These are phyloP conservation scores for Oryza brachyantha DNA, from an alignment of 176 grass and related monocot genomes.

Conservation along the genomic window DNA sequence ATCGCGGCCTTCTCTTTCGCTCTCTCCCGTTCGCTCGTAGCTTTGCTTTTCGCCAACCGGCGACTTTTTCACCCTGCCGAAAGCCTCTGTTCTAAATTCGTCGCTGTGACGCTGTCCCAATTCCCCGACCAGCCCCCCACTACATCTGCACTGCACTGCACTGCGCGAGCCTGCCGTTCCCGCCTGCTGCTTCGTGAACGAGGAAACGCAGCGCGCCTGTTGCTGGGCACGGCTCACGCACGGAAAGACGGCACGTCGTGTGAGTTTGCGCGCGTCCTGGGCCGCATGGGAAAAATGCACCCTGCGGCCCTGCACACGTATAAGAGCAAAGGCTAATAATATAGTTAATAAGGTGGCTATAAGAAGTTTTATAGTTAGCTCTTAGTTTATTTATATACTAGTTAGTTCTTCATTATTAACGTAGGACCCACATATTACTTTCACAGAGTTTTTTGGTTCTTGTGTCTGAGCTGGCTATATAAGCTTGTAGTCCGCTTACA, in stretches of 20 bases:
- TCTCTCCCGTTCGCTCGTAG: neutral
- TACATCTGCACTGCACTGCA: too few species aligned
- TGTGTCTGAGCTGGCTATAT: too few species aligned
- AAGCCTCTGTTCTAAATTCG: neutral
- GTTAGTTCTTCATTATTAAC: too few species aligned
- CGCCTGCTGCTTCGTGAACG: neutral
- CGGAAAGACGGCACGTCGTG: constrained; percentile 7
- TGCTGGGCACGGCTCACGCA: constrained; percentile 1
- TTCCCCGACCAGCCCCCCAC: constrained; percentile 27
- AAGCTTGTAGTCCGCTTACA: too few species aligned
- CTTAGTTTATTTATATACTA: too few species aligned
- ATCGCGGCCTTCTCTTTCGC: neutral
- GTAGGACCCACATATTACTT: too few species aligned
- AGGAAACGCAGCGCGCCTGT: neutral
- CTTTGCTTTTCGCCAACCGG: neutral
- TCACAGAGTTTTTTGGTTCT: too few species aligned
- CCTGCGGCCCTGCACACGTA: neutral
- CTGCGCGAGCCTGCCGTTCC: constrained; percentile 20
- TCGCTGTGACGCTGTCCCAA: neutral
- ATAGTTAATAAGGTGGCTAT: too few species aligned
- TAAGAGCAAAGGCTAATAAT: too few species aligned
- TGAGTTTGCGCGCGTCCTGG: constrained; percentile 1
- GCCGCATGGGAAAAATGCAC: neutral
- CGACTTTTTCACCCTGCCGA: neutral
- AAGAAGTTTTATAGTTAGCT: too few species aligned